These are phyloP conservation scores for Leccinum solheimii DNA, from an alignment of 1,284 basidiomycete species.

Conservation along the genomic window DNA sequence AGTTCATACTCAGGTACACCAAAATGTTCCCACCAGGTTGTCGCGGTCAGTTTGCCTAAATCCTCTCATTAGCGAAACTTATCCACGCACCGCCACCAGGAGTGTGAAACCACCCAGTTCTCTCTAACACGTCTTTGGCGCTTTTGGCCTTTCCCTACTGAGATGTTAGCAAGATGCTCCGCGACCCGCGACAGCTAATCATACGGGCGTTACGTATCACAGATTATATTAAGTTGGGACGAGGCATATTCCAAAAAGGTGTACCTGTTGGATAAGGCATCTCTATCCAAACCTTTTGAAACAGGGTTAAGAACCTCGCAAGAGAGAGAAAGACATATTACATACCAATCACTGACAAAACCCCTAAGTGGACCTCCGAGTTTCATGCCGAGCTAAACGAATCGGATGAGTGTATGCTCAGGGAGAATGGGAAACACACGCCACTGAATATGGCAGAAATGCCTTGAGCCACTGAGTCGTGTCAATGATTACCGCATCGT, in stretches of 20 bases:
- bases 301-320: neutral
- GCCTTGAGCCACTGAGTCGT: slow-evolving; percentile 61
- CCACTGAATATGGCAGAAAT: slow-evolving; percentile 70
- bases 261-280: slow-evolving; percentile 67
- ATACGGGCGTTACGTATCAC: slow-evolving; percentile 62
- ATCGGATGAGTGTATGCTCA: slow-evolving; percentile 12
- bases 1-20: slow-evolving; percentile 68
- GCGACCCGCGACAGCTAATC: slow-evolving; percentile 16
- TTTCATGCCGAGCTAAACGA: slow-evolving; percentile 63
- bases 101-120: slow-evolving; percentile 56
- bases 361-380: slow-evolving; percentile 79
- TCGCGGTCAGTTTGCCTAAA: slow-evolving; percentile 3
- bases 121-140: slow-evolving; percentile 51
- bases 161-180: slow-evolving; percentile 12
- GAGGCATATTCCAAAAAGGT: slow-evolving; percentile 63
- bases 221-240: slow-evolving; percentile 50
- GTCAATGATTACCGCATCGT: slow-evolving; percentile 13
- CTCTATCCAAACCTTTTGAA: slow-evolving; percentile 67
- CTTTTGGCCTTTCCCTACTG: slow-evolving; percentile 52
- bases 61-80: slow-evolving; percentile 4
- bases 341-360: slow-evolving; percentile 64
- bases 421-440: slow-evolving; percentile 42
- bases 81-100: slow-evolving; percentile 54
- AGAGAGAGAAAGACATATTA: neutral
- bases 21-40: slow-evolving; percentile 63